phyloP scores from a whole-genome alignment of 371 early-diverging fungal genomes.

The Saksenaea oblongispora region DNA sequence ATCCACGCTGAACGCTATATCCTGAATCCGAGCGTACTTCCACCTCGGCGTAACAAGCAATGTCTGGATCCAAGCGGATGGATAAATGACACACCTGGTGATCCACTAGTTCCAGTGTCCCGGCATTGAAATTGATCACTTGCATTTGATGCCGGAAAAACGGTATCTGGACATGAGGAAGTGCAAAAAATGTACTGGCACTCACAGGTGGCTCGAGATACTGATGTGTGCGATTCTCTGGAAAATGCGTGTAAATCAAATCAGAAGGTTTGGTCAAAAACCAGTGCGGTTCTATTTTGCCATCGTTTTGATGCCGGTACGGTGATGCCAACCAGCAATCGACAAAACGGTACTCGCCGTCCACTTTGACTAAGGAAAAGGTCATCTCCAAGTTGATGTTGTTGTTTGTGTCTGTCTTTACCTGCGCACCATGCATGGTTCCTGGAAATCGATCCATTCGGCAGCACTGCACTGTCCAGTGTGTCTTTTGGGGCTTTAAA shows the following conservation, averaged over 20 bases:
- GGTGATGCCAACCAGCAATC: conserved; percentile 65
- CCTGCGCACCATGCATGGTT: conserved; percentile 68
- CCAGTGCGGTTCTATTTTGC: conserved; percentile 40
- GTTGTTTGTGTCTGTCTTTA: conserved; percentile 10
- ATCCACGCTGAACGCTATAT: conserved; percentile 16
- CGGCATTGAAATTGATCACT: conserved; percentile 21
- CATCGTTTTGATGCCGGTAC: conserved; percentile 33
- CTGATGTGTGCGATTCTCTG: conserved; percentile 27
- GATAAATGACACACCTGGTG: conserved; percentile 25
- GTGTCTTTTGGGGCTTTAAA: conserved; percentile 37
- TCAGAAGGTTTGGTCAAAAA: conserved; percentile 42
- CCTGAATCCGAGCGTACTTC: conserved; percentile 28
- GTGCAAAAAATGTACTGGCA: conserved; percentile 26
- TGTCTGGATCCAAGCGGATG: conserved; percentile 21
- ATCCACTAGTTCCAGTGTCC: conserved; percentile 7
- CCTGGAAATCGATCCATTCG: conserved; percentile 29
- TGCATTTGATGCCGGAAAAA: conserved; percentile 37
- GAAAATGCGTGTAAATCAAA: conserved; percentile 48
- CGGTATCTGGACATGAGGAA: conserved; percentile 39
- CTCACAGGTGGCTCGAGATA: conserved; percentile 35
- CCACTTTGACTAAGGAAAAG: conserved; percentile 46
- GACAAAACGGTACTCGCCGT: conserved; percentile 61
- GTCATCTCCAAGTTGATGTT: not conserved
- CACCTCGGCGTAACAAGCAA: conserved; percentile 37
- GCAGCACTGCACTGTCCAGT: conserved; percentile 9